These are phyloP conservation scores for Pleoardoris graminearum DNA, from an alignment of 2,329 filamentous ascomycete species.

Conservation along the genomic window DNA sequence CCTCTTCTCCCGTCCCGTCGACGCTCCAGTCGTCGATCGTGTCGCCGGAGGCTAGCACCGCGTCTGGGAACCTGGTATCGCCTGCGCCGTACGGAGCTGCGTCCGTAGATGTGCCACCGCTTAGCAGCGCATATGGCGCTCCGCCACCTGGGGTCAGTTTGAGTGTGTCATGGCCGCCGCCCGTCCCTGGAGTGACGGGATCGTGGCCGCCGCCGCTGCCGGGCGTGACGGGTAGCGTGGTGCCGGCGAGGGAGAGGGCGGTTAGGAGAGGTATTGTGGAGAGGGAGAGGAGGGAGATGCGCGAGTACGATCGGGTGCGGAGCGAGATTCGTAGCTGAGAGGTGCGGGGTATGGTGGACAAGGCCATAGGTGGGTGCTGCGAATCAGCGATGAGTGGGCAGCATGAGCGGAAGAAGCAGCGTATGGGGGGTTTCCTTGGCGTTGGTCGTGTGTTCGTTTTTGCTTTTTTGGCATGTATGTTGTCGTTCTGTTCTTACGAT, in stretches of 20 bases:
- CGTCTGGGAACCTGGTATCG: neutral
- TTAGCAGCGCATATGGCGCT: too few species aligned
- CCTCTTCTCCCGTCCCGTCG: neutral
- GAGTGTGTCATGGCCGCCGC: neutral
- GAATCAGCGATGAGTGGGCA: neutral
- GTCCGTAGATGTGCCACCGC: neutral
- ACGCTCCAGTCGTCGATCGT: too few species aligned
- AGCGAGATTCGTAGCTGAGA: neutral
- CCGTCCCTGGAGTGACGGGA: slow-evolving; percentile 1
- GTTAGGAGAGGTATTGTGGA: neutral
- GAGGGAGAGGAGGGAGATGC: neutral
- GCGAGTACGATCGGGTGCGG: neutral
- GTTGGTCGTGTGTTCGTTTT: neutral
- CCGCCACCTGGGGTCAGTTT: neutral
- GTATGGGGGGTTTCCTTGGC: neutral
- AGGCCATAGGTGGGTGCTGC: neutral
- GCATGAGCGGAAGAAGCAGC: too few species aligned
- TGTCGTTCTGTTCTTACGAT: neutral
- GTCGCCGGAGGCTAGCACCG: neutral
- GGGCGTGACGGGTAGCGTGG: neutral
- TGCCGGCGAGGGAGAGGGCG: neutral
- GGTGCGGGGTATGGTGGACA: neutral
- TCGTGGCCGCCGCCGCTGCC: slow-evolving; percentile 2
- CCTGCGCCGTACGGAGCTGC: neutral
- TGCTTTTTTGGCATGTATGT: neutral